Evolutionary conservation across 305 asterid genomes (phyloP), one percentile per base, ranked within the genome.

Genomic region (Fraxinus velutina): DNA sequence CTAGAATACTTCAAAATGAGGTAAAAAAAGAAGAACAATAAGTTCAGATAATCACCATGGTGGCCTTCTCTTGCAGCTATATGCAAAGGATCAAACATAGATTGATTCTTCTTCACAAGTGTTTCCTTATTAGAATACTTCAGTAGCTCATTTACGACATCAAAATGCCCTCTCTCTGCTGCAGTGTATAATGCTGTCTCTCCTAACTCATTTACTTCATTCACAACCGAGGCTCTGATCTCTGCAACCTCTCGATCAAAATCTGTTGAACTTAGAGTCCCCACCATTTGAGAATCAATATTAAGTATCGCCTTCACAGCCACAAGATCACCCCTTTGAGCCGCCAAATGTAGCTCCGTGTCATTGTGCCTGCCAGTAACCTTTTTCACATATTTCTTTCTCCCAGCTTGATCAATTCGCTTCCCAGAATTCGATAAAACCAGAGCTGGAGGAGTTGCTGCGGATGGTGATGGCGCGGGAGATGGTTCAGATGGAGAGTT

Each of bases 401-500:
- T 86, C 21, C 89, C 85, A 33, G 86, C 80, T 75, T 86, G 90
- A 81, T 88, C 92, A 2, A 89, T 89, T 30, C 92, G 73, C 82
- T 89, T 89, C 73, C 92, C 92, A 0, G 91, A 89, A 84, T 88
- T 86, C 0, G 91, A 88, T 50, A 86, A 86, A 77, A 89, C 92
- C 34, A 88, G 83, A 82, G 92, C 92, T 0, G 98, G 98, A 44
- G 98, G 94, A 52, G 97, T 90, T 22, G 98, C 90, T 15, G 98
- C 85, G 13, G 98, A 91, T 13, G 98, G 98, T 2, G 98, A 93
- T 1, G 96, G 97, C 0, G 95, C 80, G 1, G 93, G 94, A 0
- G 97, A 94, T 10, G 87, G 86, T 80, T 90, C 96, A 19, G 84
- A 84, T 60, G 87, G 76, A 74, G 91, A 89, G 80, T 87, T 89